Base-by-base conservation (phyloP, 2,329 filamentous ascomycete genomes). In the Neopestalotiopsis rosae region DNA sequence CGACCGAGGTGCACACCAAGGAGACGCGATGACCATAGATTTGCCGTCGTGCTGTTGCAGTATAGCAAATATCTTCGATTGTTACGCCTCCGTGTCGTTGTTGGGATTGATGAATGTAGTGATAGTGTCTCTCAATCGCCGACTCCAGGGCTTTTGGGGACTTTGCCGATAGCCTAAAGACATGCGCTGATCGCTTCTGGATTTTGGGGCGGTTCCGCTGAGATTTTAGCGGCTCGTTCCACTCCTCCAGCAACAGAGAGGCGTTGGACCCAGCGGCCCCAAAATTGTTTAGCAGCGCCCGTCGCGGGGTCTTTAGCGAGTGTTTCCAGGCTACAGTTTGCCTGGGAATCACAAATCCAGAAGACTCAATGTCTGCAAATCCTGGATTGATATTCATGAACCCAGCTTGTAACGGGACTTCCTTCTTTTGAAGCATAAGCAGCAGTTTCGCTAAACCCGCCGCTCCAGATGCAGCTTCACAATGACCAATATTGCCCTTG, bases 181-280 rank as follows among this genome's bases (percentile, higher is more conserved):
- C 30, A 40, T 74, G 68, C 10, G 67, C 59, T 28, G 66, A 68
- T 28, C 66, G 59, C 28, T 30, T 17, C 30, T 34, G 66, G 17
- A 34, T 6, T 24, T 32, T 34, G 30, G 34, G 32, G n/a, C 65
- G 49, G 5, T 20, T 62, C 30, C 14, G 14, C 14, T 61, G 58
- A 5, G 12, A 28, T 32, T n/a, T 24, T 42, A 20, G 14, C 32
- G n/a, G 7, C 28, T 49, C 45, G 61, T 14, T 30, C 65, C 62
- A 52, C 12, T 75, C 73, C 59, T 74, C 70, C 12, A 74, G 59
- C 1, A 74, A 30, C 24, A 75, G 61, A 4, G 71, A 68, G 2
- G 74, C 68, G 42, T 74, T 74, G 2, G 73, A 74, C 65, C 80
- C 80, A 5, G 79, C 73, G 1, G 80, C 80, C 7, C 80, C 80